Conservation (phyloP, 768 basidiomycete genomes). For the Floccularia luteovirens region DNA sequence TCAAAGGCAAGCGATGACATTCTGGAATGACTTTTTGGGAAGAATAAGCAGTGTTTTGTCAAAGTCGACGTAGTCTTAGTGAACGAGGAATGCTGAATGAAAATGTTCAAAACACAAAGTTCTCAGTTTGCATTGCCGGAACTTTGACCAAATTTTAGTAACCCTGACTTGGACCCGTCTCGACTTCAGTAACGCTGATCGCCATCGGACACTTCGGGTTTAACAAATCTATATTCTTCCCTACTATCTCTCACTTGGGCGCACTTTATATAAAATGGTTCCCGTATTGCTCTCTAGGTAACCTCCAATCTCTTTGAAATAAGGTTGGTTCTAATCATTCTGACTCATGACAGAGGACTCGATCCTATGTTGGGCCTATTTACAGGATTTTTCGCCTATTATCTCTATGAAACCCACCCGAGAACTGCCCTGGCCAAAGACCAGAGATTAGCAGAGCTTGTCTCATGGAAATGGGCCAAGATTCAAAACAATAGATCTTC, state of each 20-base stretch:
- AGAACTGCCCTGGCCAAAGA: constrained; percentile 55
- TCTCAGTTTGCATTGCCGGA: background rate
- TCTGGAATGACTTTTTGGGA: constrained; percentile 1
- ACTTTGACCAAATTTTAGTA: too few relatives aligned
- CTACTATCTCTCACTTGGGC: too few relatives aligned
- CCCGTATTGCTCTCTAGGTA: constrained; percentile 49
- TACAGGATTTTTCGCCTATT: constrained; percentile 72
- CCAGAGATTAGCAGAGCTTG: constrained; percentile 43
- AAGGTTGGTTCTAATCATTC: constrained; percentile 4
- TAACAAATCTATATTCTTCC: too few relatives aligned
- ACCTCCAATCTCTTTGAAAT: constrained; percentile 7
- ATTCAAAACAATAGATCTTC: too few relatives aligned
- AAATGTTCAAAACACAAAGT: background rate
- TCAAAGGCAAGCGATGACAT: constrained; percentile 58
- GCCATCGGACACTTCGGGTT: too few relatives aligned
- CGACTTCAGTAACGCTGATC: too few relatives aligned
- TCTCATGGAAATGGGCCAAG: constrained; percentile 63
- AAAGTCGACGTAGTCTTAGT: background rate
- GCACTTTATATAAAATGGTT: too few relatives aligned
- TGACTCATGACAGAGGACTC: constrained; percentile 51
- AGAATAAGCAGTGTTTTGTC: constrained; percentile 1
- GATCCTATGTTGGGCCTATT: constrained; percentile 74
- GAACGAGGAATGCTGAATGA: background rate
- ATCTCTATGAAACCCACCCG: constrained; percentile 76
- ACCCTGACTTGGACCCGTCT: too few relatives aligned